Percentiles rank a stretch among this genome's conserved stretches.
Evolutionary conservation across 2,329 filamentous ascomycete genomes (phyloP).

Genomic region (Aspergillus glaucus): DNA sequence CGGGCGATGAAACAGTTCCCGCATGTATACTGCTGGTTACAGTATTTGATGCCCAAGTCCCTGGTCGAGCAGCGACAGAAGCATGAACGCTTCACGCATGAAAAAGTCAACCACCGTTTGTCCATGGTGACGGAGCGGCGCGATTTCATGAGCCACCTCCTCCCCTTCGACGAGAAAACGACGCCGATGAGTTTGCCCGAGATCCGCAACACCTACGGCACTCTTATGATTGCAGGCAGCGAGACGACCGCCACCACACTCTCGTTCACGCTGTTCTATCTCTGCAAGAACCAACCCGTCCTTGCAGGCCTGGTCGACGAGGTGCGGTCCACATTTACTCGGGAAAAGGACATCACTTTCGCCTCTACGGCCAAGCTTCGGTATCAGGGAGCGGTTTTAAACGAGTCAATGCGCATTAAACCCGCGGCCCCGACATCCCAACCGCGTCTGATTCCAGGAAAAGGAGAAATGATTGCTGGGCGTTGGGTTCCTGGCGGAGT

Average conservation of each 20-base stretch:
- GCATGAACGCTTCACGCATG: too few species aligned
- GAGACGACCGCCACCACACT: conserved; percentile 44
- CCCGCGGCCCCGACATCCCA: conserved; percentile 22
- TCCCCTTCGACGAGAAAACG: too few species aligned
- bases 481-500: conserved; percentile 6
- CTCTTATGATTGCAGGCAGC: conserved; percentile 35
- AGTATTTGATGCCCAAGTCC: too few species aligned
- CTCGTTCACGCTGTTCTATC: conserved; percentile 33
- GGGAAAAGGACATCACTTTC: conserved; percentile 32
- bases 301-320: conserved; percentile 30
- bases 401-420: conserved; percentile 38
- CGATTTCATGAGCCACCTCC: too few species aligned
- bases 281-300: conserved; percentile 29
- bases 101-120: too few species aligned
- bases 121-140: too few species aligned
- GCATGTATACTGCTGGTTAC: too few species aligned
- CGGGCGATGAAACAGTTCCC: too few species aligned
- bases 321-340: conserved; percentile 30
- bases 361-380: conserved; percentile 17
- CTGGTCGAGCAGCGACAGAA: too few species aligned
- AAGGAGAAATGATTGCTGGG: conserved; percentile 14
- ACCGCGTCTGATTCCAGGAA: conserved; percentile 14
- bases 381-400: conserved; percentile 36
- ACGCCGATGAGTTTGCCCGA: too few species aligned
- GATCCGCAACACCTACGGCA: conserved; percentile 3